These are phyloP conservation scores for Carpinus fangiana DNA, from an alignment of 306 rosid species.

Conservation along the genomic window DNA sequence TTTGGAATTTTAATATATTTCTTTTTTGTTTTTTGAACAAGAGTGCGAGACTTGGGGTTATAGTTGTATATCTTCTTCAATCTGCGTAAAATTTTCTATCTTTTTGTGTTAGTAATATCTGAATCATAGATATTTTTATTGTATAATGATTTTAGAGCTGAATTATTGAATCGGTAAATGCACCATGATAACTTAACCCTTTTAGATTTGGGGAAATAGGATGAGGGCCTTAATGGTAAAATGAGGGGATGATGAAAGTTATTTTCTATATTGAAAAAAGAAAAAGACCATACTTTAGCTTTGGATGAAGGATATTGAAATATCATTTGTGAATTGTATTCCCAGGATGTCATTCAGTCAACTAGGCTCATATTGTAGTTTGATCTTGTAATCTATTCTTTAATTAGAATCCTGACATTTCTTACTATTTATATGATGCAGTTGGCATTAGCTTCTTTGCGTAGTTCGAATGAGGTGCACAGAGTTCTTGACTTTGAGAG, in stretches of 20 bases:
- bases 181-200: neutral
- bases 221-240: neutral
- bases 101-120: too few relatives aligned
- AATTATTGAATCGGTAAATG: neutral
- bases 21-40: neutral
- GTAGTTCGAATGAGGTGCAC: slow-evolving; percentile 62
- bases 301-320: neutral
- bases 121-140: too few relatives aligned
- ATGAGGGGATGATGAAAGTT: neutral
- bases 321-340: neutral
- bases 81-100: too few relatives aligned
- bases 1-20: neutral
- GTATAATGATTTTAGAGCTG: neutral
- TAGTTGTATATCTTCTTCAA: too few relatives aligned
- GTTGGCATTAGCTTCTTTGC: slow-evolving; percentile 84
- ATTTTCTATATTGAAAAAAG: neutral
- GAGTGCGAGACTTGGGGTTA: too few relatives aligned
- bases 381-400: slow-evolving; percentile 18
- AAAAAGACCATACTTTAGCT: neutral
- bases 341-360: neutral
- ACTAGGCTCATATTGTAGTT: neutral
- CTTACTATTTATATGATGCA: slow-evolving; percentile 39
- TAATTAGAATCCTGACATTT: slow-evolving; percentile 1
- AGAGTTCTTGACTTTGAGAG: slow-evolving; percentile 68
- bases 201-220: neutral